Evolutionary conservation across 805 yeast genomes (phyloP).

Genomic region (Monosporozyma servazzii): DNA sequence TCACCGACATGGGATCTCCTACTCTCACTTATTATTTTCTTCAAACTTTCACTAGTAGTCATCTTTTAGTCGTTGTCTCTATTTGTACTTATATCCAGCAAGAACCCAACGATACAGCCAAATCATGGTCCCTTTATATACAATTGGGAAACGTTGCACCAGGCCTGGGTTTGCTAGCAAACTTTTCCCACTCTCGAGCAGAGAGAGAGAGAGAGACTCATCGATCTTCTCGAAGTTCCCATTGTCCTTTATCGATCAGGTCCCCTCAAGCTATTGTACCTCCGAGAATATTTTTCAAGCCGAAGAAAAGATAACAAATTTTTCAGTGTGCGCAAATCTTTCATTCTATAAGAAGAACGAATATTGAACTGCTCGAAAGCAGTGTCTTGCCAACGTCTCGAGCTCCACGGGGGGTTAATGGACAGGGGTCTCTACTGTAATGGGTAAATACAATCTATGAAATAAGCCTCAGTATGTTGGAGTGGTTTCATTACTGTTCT

Average conservation of each 20-base stretch:
- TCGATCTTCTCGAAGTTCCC: too few relatives aligned
- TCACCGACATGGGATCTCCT: not conserved
- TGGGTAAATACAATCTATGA: not conserved
- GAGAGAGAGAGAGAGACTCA: too few relatives aligned
- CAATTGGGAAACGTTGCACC: too few relatives aligned
- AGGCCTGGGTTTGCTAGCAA: too few relatives aligned
- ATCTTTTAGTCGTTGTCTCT: not conserved
- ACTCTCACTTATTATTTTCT: not conserved
- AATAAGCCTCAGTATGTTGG: not conserved
- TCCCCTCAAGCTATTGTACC: too few relatives aligned
- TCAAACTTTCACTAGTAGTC: not conserved
- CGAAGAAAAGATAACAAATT: not conserved
- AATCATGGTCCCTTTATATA: too few relatives aligned
- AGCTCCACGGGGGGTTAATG: not conserved
- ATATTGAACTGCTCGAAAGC: not conserved
- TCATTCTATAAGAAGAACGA: not conserved
- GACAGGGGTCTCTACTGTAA: not conserved
- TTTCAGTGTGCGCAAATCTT: not conserved
- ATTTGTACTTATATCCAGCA: too few relatives aligned
- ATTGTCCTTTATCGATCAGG: too few relatives aligned
- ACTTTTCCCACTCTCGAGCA: too few relatives aligned
- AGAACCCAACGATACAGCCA: too few relatives aligned
- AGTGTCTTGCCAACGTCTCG: too few relatives aligned
- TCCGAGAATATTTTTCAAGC: too few relatives aligned
- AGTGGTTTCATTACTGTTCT: conserved; percentile 12